Percentiles rank a stretch among this genome's conserved stretches.
Evolutionary conservation across 305 asterid genomes (phyloP).

Genomic region (Fraxinus velutina): DNA sequence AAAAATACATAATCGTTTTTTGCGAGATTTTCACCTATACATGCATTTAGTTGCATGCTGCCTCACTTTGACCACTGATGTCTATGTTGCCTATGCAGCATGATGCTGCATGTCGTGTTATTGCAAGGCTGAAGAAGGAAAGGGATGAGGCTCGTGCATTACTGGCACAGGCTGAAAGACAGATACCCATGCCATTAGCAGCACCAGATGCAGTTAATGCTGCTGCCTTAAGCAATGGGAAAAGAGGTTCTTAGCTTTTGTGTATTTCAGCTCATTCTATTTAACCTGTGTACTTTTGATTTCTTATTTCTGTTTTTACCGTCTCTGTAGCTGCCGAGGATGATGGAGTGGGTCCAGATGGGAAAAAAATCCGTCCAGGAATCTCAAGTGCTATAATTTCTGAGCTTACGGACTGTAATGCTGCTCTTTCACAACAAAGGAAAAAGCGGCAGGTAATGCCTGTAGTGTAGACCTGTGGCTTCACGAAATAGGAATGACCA

Average conservation of each 20-base stretch:
- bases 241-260: conserved; percentile 59
- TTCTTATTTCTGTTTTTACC: conserved; percentile 24
- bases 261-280: neutral
- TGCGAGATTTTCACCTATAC: neutral
- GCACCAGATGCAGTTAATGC: conserved; percentile 37
- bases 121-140: conserved; percentile 96
- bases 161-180: conserved; percentile 83
- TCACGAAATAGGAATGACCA: conserved; percentile 1
- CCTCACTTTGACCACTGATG: neutral
- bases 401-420: conserved; percentile 84
- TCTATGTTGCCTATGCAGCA: conserved; percentile 50
- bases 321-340: conserved; percentile 63
- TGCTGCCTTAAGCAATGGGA: conserved; percentile 77
- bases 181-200: conserved; percentile 56
- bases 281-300: conserved; percentile 12
- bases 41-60: neutral
- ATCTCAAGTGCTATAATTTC: conserved; percentile 65
- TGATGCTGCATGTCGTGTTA: conserved; percentile 99
- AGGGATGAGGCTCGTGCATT: conserved; percentile 88
- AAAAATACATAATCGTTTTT: neutral
- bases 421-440: conserved; percentile 83
- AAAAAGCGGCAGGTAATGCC: conserved; percentile 77
- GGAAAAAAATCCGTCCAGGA: conserved; percentile 76
- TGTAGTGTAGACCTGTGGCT: conserved; percentile 12
- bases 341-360: conserved; percentile 63